These are phyloP conservation scores for Marchantia paleacea DNA, from an alignment of 225 moss, liverwort and hornwort species.

Conservation along the genomic window DNA sequence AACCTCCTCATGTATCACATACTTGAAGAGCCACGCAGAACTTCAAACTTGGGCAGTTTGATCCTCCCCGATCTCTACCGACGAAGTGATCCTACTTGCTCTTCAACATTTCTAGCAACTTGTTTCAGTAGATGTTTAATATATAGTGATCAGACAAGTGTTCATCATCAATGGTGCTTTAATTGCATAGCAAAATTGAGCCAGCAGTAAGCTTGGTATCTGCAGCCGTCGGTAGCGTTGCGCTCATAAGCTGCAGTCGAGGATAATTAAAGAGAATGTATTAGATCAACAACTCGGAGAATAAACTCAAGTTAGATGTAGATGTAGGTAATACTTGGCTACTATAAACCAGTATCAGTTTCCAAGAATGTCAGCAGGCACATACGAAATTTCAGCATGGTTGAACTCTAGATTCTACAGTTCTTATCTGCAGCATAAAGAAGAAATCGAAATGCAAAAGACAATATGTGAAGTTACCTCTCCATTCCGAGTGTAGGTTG, in stretches of 20 bases:
- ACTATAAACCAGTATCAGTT: too few species aligned
- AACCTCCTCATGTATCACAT: background rate
- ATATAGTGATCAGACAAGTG: background rate
- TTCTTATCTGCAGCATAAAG: too few species aligned
- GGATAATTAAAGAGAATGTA: too few species aligned
- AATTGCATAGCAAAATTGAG: background rate
- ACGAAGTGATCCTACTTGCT: slow-evolving; percentile 6
- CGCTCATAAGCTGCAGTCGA: slow-evolving; percentile 5
- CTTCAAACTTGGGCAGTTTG: background rate
- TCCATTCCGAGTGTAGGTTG: slow-evolving; percentile 15
- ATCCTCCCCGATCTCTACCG: slow-evolving; percentile 5
- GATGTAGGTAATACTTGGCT: too few species aligned
- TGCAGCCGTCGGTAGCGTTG: background rate
- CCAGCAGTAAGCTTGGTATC: background rate
- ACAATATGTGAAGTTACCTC: background rate
- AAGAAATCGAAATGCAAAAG: background rate
- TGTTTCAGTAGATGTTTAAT: background rate
- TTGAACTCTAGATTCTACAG: too few species aligned
- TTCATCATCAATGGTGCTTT: background rate
- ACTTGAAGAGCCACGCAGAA: background rate
- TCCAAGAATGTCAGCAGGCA: too few species aligned
- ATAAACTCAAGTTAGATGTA: too few species aligned
- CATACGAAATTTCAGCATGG: too few species aligned
- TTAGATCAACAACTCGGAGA: too few species aligned
- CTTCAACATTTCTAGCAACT: background rate